Base-by-base conservation (phyloP, 441 rosid genomes). In the Pelargonium citronellum region DNA sequence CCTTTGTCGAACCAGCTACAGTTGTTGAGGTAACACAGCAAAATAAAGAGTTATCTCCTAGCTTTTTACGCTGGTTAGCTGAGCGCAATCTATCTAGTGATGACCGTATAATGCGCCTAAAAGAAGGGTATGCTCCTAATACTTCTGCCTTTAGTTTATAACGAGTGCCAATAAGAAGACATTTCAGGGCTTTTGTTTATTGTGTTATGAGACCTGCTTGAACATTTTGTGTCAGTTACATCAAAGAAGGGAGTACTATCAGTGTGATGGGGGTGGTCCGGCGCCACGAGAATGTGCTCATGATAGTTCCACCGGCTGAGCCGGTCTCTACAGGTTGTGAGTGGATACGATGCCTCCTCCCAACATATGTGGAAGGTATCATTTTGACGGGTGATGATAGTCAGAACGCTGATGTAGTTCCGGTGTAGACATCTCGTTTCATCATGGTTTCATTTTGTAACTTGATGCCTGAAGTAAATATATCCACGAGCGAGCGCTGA, bases 81-180 rank as follows among this genome's bases (percentile, higher is more conserved):
- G 97, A 87, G 55, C 96, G 85, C 67, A 87, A 79, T 79, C 91
- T 94, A 64, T 84, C 94, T 7, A 82, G 81, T 43, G 96, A 89
- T 79, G 87, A 89, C 75, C 80, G 89, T 12, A 74, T 82, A 74
- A 89, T 94, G 97, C 87, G 95, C 55, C 96, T 94, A 66, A 91
- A 87, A 79, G 99, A 94, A 87, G 97, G 99, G 99, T 94, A 86
- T 61, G 80, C 17, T 66, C 1, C 46, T 11, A 39, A 34, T 53
- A 41, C 15, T 17, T 43, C 15, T 47, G 16, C 22, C 66, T 67
- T 4, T 15, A 17, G 15, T 67, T 15, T 15, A 5, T 15, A 5
- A 30, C 4, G 37, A 30, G 37, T 53, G 60, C 60, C 3, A 2
- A 30, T 30, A 30, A 30, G 37, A 30, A 30, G 37, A 30, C 37